These are phyloP conservation scores for Naganishia albida DNA, from an alignment of 1,284 basidiomycete genomes.

Conservation along the genomic window DNA sequence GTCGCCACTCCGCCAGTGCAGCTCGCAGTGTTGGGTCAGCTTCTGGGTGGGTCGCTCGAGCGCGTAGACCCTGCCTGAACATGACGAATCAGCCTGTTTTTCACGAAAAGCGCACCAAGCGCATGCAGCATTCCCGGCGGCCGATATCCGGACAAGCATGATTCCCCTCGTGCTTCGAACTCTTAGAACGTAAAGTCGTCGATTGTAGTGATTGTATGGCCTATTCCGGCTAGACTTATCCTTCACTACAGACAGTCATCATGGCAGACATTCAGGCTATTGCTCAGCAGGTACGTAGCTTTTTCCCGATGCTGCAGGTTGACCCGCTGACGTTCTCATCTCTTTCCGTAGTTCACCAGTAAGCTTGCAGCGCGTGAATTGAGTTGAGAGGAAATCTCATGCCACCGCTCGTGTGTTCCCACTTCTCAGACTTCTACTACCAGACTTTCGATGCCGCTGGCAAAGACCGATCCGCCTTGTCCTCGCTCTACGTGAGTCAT, in stretches of 20 bases:
- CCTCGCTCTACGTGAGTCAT: slow-evolving; percentile 51
- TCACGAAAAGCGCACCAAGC: too few relatives aligned
- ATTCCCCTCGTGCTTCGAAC: background rate
- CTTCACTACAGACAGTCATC: slow-evolving; percentile 33
- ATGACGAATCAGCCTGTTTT: background rate
- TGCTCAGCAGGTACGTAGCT: slow-evolving; percentile 50
- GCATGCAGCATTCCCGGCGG: too few relatives aligned
- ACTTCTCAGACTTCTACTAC: slow-evolving; percentile 53
- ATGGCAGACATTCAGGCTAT: slow-evolving; percentile 72
- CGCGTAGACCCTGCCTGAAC: background rate
- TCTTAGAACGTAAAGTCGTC: background rate
- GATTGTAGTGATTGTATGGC: background rate
- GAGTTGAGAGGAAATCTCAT: background rate
- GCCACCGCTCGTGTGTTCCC: background rate
- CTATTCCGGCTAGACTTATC: background rate
- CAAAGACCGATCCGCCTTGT: slow-evolving; percentile 45
- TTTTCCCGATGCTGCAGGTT: background rate
- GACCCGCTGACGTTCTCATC: slow-evolving; percentile 46
- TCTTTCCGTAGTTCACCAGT: slow-evolving; percentile 59
- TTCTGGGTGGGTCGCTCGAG: too few relatives aligned
- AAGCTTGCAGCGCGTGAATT: slow-evolving; percentile 49
- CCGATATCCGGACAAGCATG: background rate
- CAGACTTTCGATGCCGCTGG: slow-evolving; percentile 46
- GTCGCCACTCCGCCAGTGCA: too few relatives aligned
- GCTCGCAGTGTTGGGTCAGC: too few relatives aligned